phyloP scores from a whole-genome alignment of 1,284 basidiomycete genomes.

The Cutaneotrichosporon daszewskae region DNA sequence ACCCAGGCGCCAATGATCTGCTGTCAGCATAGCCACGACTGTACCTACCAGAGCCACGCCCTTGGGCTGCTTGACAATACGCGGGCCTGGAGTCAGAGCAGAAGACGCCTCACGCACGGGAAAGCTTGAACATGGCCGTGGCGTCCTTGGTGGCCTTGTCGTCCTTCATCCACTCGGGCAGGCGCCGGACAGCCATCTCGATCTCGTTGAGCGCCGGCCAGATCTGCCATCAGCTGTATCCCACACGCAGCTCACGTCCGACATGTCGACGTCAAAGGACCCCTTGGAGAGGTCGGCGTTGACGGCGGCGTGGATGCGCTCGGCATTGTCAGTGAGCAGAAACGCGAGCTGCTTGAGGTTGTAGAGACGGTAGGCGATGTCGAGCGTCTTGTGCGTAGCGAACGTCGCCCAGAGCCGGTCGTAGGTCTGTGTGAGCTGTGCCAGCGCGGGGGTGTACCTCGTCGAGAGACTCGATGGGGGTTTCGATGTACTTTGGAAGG shows the following conservation, averaged over 20 bases:
- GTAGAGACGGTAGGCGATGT: conserved; percentile 56
- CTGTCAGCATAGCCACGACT: neutral
- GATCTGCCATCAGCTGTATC: conserved; percentile 20
- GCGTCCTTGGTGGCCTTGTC: conserved; percentile 57
- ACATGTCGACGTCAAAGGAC: conserved; percentile 23
- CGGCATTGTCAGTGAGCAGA: conserved; percentile 58
- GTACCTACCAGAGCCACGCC: conserved; percentile 60
- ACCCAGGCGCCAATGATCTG: conserved; percentile 46
- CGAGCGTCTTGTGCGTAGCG: conserved; percentile 52
- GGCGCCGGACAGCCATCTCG: conserved; percentile 59
- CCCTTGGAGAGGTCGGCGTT: conserved; percentile 56
- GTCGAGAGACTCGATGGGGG: conserved; percentile 19
- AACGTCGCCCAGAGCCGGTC: conserved; percentile 53
- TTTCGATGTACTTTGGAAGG: conserved; percentile 16
- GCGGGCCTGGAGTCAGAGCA: conserved; percentile 58
- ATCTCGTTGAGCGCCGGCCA: conserved; percentile 57
- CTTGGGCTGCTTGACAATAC: conserved; percentile 68
- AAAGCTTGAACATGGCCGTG: conserved; percentile 34
- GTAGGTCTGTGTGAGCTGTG: conserved; percentile 47
- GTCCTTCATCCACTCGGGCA: conserved; percentile 70
- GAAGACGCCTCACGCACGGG: conserved; percentile 22
- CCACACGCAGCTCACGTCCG: conserved; percentile 28
- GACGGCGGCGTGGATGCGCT: conserved; percentile 52
- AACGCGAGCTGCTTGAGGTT: conserved; percentile 62
- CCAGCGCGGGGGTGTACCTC: conserved; percentile 4